Base-by-base conservation (phyloP, 768 basidiomycete species). In the Lenzites betulinus region DNA sequence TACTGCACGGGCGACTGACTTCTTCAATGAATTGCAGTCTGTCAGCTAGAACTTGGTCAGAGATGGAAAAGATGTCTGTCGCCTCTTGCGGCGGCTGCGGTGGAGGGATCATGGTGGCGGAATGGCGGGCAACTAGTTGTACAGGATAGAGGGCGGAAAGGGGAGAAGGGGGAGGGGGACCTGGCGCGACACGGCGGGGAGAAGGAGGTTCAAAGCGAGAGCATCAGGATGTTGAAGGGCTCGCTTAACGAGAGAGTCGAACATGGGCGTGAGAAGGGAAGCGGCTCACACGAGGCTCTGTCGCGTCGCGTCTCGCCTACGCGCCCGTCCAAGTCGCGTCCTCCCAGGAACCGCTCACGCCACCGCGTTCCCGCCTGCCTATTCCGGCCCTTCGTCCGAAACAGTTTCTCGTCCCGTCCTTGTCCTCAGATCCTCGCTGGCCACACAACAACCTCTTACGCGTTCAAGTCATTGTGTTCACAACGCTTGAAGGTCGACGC, bases 1-100 rank as follows among this genome's bases (percentile, higher is more conserved):
- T 11, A 30, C 7, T 12, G 44, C 9, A 35, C 7, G 41, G 26
- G 30, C 26, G 20, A 69, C 77, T 20, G 64, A 86, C 89, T 80
- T 91, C 90, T 75, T 89, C 81, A 53, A 91, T 80, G 70, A 93
- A 93, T 59, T 86, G 82, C 44, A 92, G 79, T 47, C 82, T 82
- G 67, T 89, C 83, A 25, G 86, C 84, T 39, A 92, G 78, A 58
- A 80, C 83, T 60, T 87, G 81, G 76, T 93, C 90, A 5, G 88
- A 84, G 59, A 92, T 79, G 0, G 87, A 87, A 77, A 88, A 91
- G 23, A 91, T 83, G 74, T 91, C 87, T 6, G 79, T 81, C 42
- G 77, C 71, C 44, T 71, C 69, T 15, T 68, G 63, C 22, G 71
- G 69, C n/a, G 70, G 66, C 23, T 67, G 72, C 42, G 71, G 71